Base-by-base conservation (phyloP, 2,329 filamentous ascomycete genomes). In the Trichoderma breve region DNA sequence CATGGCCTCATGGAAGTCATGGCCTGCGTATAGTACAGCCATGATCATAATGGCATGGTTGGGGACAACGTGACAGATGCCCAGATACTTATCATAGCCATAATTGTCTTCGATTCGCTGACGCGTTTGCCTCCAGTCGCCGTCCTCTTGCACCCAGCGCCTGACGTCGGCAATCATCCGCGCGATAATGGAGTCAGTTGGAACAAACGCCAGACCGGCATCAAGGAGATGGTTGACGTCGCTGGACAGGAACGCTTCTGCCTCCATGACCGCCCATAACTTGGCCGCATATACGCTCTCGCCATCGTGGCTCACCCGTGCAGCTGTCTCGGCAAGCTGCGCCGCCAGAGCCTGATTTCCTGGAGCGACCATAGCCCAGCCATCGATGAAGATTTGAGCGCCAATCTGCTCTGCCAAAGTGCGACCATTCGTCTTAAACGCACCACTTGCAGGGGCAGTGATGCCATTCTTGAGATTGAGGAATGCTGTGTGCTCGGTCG, bases 381-480 rank as follows among this genome's bases (percentile, higher is more conserved):
- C 81, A 69, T 82, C 81, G 70, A 82, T 79, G 71, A 82, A 82
- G 36, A 82, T 82, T 75, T 82, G 80, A 2, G 79, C 81, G n/a
- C 81, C 81, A 43, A 82, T 82, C 75, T 82, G 80, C 72, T 82
- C 78, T 1, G 80, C 79, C 28, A 72, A 24, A 2, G 71, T 72
- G 4, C 43, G 64, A 7, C 71, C 71, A 43, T 74, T 74, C 14
- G 69, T 72, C 3, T 61, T 26, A 3, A 76, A 76, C 12, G 78
- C 73, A 3, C 80, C 80, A 68, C 78, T 81, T 11, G 60, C 6
- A 47, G 43, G 43, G 18, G 43, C 43, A 3, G 43, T 21, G 18
- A 47, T n/a, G n/a, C 43, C 43, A 1, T 74, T 75, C 72, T 80
- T 80, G 12, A 83, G 74, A 70, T 83, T 82, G 3, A 82, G 74